Evolutionary conservation across 2,329 filamentous ascomycete genomes (phyloP), one percentile per base, ranked within the genome.

Genomic region (Fusarium hainanense): DNA sequence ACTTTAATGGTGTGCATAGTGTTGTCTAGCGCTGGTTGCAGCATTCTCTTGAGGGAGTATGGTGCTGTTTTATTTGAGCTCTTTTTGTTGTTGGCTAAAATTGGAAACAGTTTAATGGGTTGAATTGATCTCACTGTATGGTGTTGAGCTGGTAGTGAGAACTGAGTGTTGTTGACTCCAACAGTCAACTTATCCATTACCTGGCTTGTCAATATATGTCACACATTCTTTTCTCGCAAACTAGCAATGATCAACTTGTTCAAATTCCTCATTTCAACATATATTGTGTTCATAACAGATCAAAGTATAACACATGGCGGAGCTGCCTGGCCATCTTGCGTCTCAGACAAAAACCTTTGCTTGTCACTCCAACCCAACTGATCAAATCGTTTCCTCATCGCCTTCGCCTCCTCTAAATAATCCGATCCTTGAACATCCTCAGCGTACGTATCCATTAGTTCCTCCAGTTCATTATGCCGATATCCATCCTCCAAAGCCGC

Each of bases 281-380:
- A n/a, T n/a, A n/a, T n/a, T n/a, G n/a, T n/a, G n/a, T n/a, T n/a
- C n/a, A n/a, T n/a, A n/a, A n/a, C n/a, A n/a, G n/a, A n/a, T n/a
- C n/a, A 66, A 10, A 66, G 37, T 47, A 66, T 66, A 16, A 62
- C 56, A 28, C 63, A 66, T 2, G 56, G 62, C 0, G 63, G 63
- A 41, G 12, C 9, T 13, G 3, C 27, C 40, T 27, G 7, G 1
- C 6, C 16, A 3, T 67, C 41, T 6, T 48, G 9, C 5, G 6
- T 7, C 3, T 2, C 37, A 7, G 16, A 18, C 12, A 49, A 6
- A 3, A 46, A 27, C n/a, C 28, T 46, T 8, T 51, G 40, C 12
- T 62, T 16, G 13, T 56, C 23, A 14, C 49, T 62, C 62, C 63
- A 62, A 1, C 64, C 58, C 6, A 67, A 16, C 6, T 28, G 18